phyloP scores from a whole-genome alignment of 805 yeast genomes.

The Schizosaccharomyces lindneri region DNA sequence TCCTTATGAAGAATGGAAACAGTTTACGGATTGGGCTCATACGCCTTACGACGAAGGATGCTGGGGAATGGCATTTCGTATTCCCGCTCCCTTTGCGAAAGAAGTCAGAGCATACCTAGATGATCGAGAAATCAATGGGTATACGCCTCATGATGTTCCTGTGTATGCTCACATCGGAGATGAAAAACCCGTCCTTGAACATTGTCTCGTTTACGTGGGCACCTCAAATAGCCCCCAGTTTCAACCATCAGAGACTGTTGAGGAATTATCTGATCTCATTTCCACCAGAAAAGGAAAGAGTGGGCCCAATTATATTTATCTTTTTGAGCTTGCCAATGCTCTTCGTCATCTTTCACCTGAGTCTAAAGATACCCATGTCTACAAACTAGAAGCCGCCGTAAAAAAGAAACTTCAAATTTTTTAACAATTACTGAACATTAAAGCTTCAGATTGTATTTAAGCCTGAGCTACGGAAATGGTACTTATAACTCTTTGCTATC shows the following conservation, averaged over 20 bases:
- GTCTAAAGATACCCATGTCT: constrained; percentile 20
- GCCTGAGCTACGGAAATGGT: too few relatives aligned
- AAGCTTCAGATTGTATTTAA: too few relatives aligned
- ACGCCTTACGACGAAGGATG: constrained; percentile 17
- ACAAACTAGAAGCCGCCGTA: not conserved
- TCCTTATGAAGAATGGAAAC: constrained; percentile 27
- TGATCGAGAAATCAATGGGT: constrained; percentile 73
- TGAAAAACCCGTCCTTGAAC: constrained; percentile 13
- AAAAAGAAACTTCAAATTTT: not conserved
- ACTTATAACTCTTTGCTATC: too few relatives aligned
- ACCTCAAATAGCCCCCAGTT: constrained; percentile 60
- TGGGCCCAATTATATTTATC: constrained; percentile 55
- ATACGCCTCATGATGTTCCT: constrained; percentile 39
- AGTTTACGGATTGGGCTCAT: constrained; percentile 14
- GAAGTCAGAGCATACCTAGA: constrained; percentile 49
- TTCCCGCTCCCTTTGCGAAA: constrained; percentile 35
- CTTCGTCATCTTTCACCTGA: constrained; percentile 18
- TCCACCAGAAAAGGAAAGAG: constrained; percentile 43
- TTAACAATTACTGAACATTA: too few relatives aligned
- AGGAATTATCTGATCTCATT: constrained; percentile 36
- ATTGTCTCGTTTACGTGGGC: constrained; percentile 55
- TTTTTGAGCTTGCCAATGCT: constrained; percentile 28
- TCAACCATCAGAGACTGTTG: constrained; percentile 43
- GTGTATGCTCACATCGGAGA: constrained; percentile 16
- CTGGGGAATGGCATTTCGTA: constrained; percentile 68